phyloP scores from a whole-genome alignment of 2,329 filamentous ascomycete genomes.

The Alternaria sp. region DNA sequence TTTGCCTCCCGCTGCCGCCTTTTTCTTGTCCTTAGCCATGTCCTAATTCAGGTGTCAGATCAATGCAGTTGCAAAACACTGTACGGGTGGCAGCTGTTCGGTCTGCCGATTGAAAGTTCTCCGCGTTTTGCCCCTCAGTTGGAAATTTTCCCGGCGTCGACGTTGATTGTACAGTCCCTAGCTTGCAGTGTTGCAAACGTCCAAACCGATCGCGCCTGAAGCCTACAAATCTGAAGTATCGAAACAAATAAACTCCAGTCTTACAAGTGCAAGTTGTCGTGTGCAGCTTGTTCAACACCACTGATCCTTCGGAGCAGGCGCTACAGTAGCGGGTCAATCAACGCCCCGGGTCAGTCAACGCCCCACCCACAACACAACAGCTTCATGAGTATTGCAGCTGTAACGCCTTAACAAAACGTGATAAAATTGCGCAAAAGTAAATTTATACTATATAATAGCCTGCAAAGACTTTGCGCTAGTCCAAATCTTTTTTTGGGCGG shows the following conservation, averaged over 20 bases:
- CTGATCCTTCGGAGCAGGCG: slow-evolving; percentile 26
- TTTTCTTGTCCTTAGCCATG: slow-evolving; percentile 65
- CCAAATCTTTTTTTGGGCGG: too few species aligned
- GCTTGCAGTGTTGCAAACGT: neutral
- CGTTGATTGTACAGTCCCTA: neutral
- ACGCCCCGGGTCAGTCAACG: too few species aligned
- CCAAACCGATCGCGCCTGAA: too few species aligned
- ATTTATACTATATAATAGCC: too few species aligned
- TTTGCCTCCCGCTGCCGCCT: slow-evolving; percentile 54
- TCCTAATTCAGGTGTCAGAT: neutral
- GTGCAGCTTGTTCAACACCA: slow-evolving; percentile 7
- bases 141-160: slow-evolving; percentile 27
- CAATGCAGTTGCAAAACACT: neutral
- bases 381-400: too few species aligned
- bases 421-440: too few species aligned
- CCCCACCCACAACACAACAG: too few species aligned
- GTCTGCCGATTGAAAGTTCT: slow-evolving; percentile 2
- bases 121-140: slow-evolving; percentile 30
- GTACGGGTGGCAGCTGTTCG: neutral
- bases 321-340: too few species aligned
- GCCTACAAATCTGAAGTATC: neutral
- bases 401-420: too few species aligned
- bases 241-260: neutral
- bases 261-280: neutral
- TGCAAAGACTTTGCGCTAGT: too few species aligned